phyloP scores from a whole-genome alignment of 2,329 filamentous ascomycete species.

The Fusarium sp. region DNA sequence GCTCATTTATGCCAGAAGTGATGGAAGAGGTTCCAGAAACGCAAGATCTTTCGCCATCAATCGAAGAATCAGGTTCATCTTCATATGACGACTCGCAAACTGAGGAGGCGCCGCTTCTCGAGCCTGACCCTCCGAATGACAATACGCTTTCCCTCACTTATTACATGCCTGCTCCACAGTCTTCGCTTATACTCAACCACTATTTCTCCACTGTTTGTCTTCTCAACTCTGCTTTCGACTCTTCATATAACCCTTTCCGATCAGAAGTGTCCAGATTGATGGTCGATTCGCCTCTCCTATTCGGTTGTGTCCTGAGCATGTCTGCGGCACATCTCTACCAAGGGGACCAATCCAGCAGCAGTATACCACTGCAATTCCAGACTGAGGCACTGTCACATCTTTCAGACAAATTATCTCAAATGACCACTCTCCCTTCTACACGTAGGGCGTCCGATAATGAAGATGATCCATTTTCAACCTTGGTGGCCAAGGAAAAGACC shows the following conservation, averaged over 20 bases:
- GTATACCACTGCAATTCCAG: constrained; percentile 26
- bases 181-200: constrained; percentile 17
- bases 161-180: constrained; percentile 12
- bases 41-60: rapidly evolving
- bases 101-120: not conserved
- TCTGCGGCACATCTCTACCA: constrained; percentile 38
- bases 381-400: constrained; percentile 32
- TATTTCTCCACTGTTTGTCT: constrained; percentile 33
- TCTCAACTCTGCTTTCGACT: constrained; percentile 35
- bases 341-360: not conserved
- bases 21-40: not conserved
- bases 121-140: not conserved
- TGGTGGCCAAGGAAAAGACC: not conserved
- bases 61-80: not conserved
- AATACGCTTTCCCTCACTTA: not conserved
- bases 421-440: not conserved
- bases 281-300: constrained; percentile 13
- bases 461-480: not conserved
- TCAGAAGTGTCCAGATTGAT: constrained; percentile 37
- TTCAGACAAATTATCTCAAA: constrained; percentile 5
- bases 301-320: constrained; percentile 34
- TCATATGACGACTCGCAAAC: not conserved
- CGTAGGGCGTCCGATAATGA: not conserved
- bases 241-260: constrained; percentile 23
- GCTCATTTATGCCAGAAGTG: not conserved